Evolutionary conservation across 1,284 basidiomycete genomes (phyloP), one percentile per base, ranked within the genome.

Genomic region (Phylloboletellus chloephorus): DNA sequence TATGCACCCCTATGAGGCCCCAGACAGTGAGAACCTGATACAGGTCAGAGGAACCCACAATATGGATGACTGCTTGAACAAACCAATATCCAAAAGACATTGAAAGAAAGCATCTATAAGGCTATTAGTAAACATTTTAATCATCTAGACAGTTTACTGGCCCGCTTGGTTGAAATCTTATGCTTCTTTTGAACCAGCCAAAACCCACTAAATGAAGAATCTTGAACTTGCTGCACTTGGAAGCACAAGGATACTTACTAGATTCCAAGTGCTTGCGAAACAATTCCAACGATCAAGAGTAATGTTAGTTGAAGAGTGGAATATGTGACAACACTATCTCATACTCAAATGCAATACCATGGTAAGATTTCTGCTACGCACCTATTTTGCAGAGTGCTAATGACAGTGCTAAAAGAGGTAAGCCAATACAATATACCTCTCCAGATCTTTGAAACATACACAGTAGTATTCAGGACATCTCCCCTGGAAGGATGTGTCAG

Each of bases 111-210:
- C 82, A 84, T 85, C 78, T 83, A 46, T 35, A 13, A 12, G 40
- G 21, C 7, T 16, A 36, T 20, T 15, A 34, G 8, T 13, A 26
- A 33, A n/a, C 5, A 4, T n/a, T 4, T 26, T 2, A 31, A 13
- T 9, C 3, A 30, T 19, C 5, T 7, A 25, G 15, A 31, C 11
- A 16, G 22, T 9, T 9, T 8, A n/a, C 69, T 36, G 48, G 78
- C 83, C 13, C 71, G 66, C 64, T 88, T 88, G 1, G 88, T 91
- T 12, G 76, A 69, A 35, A 89, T 78, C 34, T 73, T 72, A 52
- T 69, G 88, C 31, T 65, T 68, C 52, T 83, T 87, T 56, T 91
- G 88, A 5, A 89, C 76, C 6, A 82, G 55, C 88, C 88, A 90
- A 58, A 84, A 88, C 7, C 74, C 49, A 52, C 82, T 85, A n/a